Evolutionary conservation across 2,329 filamentous ascomycete genomes (phyloP).

Genomic region (Neonectria ditissima): DNA sequence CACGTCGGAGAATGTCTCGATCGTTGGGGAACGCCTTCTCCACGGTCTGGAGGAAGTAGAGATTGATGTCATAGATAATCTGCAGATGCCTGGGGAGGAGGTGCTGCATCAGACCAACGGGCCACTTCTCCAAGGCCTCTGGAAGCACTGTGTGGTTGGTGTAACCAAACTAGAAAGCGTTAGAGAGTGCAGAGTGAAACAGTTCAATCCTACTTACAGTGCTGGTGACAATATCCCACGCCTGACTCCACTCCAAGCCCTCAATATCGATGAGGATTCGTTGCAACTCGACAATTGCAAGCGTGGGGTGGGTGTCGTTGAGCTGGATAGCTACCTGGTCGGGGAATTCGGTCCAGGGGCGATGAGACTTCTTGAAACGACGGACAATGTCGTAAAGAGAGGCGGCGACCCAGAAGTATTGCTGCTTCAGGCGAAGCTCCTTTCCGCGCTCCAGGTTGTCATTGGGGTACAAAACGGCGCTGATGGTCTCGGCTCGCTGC

Average conservation of each 20-base stretch:
- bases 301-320: constrained; percentile 96
- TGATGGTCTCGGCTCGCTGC: constrained; percentile 98
- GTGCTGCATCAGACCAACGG: constrained; percentile 90
- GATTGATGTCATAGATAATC: constrained; percentile 98
- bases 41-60: constrained; percentile 90
- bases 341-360: constrained; percentile 90
- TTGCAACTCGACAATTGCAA: constrained; percentile 95
- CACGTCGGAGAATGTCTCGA: constrained; percentile 82
- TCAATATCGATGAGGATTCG: constrained; percentile 91
- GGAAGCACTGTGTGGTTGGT: constrained; percentile 99
- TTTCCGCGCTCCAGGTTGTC: constrained; percentile 97
- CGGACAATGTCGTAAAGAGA: constrained; percentile 97
- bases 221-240: constrained; percentile 83
- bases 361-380: constrained; percentile 96
- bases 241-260: constrained; percentile 91
- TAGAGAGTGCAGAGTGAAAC: constrained; percentile 5
- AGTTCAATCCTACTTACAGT: constrained; percentile 62
- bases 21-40: constrained; percentile 93
- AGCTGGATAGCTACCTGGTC: constrained; percentile 97
- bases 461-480: constrained; percentile 95
- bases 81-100: constrained; percentile 93
- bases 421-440: constrained; percentile 96
- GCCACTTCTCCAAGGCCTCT: constrained; percentile 98
- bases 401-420: constrained; percentile 99
- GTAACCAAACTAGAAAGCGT: constrained; percentile 79